These are phyloP conservation scores for Trichaptum fuscoviolaceum DNA, from an alignment of 768 basidiomycete species.

Conservation along the genomic window DNA sequence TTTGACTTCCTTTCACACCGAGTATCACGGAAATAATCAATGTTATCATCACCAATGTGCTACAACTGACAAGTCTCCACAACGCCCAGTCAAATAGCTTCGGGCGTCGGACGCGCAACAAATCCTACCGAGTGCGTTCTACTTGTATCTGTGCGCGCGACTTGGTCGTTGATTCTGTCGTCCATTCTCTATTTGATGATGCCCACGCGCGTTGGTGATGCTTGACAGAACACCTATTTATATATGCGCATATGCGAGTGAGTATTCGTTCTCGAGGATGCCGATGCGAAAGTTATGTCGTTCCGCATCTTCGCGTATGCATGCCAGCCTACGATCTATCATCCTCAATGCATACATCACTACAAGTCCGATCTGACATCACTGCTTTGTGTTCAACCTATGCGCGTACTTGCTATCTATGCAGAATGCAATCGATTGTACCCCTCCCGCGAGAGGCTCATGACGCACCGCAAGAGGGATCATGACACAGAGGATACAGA, in stretches of 20 bases:
- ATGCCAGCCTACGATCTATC: no score
- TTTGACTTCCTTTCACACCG: not conserved
- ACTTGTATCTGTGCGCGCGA: not conserved
- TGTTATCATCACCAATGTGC: not conserved
- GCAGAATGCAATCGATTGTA: constrained; percentile 68
- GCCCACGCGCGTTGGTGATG: constrained; percentile 8
- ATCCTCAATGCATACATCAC: not conserved
- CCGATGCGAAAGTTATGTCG: not conserved
- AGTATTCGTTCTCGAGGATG: constrained; percentile 10
- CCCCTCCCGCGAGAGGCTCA: constrained; percentile 61
- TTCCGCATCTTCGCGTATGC: not conserved
- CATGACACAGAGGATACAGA: constrained; percentile 52
- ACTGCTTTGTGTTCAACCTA: not conserved
- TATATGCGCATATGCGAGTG: constrained; percentile 65
- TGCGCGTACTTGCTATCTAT: not conserved
- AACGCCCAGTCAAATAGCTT: constrained; percentile 46
- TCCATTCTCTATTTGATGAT: not conserved
- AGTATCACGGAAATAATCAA: not conserved
- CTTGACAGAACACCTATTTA: constrained; percentile 66
- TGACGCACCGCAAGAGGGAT: constrained; percentile 69
- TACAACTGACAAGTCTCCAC: constrained; percentile 37
- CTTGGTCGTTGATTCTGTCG: not conserved
- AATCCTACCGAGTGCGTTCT: constrained; percentile 56
- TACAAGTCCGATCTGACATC: not conserved
- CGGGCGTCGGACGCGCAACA: constrained; percentile 55